Percentiles rank a stretch among this genome's conserved stretches.
Conservation (phyloP, 164 flowering plant genomes). For the Dillenia turbinata region DNA sequence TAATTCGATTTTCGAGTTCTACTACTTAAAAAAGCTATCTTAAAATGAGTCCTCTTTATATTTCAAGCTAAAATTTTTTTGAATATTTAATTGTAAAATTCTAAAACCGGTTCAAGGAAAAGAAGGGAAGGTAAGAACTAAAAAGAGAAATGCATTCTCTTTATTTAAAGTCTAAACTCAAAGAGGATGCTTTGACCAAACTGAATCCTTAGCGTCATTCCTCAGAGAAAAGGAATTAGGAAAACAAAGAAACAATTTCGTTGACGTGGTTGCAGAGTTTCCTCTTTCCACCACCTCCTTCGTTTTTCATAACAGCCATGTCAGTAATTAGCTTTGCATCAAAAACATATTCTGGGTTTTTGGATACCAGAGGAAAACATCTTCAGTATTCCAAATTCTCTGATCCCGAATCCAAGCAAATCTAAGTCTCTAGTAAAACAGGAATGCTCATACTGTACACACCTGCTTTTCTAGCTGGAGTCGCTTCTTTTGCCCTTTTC, state of each 20-base stretch:
- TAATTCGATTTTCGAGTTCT: too few species aligned
- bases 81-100: too few species aligned
- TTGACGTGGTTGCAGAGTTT: conserved; percentile 8
- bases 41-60: too few species aligned
- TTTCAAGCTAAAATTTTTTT: too few species aligned
- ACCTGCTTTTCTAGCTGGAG: conserved; percentile 44
- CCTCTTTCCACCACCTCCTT: conserved; percentile 42
- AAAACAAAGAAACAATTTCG: conserved; percentile 1
- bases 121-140: too few species aligned
- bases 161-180: too few species aligned
- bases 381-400: conserved; percentile 41
- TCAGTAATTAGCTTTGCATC: conserved; percentile 23
- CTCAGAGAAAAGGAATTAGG: background rate
- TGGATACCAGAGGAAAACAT: conserved; percentile 47
- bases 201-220: too few species aligned
- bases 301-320: conserved; percentile 32
- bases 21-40: too few species aligned
- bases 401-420: conserved; percentile 10
- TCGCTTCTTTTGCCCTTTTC: conserved; percentile 21
- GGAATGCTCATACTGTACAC: conserved; percentile 54
- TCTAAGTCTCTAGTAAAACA: conserved; percentile 24
- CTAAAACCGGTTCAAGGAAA: too few species aligned
- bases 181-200: too few species aligned
- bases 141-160: too few species aligned
- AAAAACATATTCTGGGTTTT: conserved; percentile 19